Base-by-base conservation (phyloP, 2,329 filamentous ascomycete genomes). In the Bipolaris cookei region DNA sequence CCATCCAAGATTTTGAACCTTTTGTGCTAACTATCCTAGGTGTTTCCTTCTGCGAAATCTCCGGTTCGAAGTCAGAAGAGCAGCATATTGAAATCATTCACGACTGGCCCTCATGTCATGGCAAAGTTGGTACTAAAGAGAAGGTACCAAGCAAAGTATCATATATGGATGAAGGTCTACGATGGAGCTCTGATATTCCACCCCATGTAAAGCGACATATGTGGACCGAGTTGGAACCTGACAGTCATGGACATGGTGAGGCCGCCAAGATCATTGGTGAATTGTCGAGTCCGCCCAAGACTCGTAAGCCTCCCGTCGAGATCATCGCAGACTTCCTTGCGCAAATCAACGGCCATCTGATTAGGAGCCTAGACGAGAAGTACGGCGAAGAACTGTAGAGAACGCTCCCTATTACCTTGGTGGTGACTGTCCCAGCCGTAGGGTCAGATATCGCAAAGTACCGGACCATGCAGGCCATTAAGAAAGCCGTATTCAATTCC, bases 171-270 rank as follows among this genome's bases (percentile, higher is more conserved):
- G 44, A 58, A 14, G 44, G 51, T 1, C 11, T 32, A 0, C 8
- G 11, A 18, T 63, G 58, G 55, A 58, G 61, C 1, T 52, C 52
- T 3, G 5, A 50, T 0, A 67, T 70, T 11, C 51, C 64, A 0
- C 39, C 61, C 0, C 38, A 74, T 45, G 51, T 66, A 0, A 42
- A 63, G 28, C 62, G 75, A 0, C 63, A 74, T 35, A 66, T 73
- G 51, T 76, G 72, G 69, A 76, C 71, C 0, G 75, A 76, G 48
- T 56, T 76, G 0, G 51, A 67, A 10, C 59, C 75, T 0, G 70
- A 76, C 14, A 8, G 23, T 1, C 49, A 41, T 1, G 58, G 53
- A 25, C 18, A 11, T 1, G 68, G 67, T 0, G 64, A 67, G 39
- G 61, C 59, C 1, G 64, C 49, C 14, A 65, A 59, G 38, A 65